Base-by-base conservation (phyloP, 2,329 filamentous ascomycete species). In the Scolecobasidium constrictum region DNA sequence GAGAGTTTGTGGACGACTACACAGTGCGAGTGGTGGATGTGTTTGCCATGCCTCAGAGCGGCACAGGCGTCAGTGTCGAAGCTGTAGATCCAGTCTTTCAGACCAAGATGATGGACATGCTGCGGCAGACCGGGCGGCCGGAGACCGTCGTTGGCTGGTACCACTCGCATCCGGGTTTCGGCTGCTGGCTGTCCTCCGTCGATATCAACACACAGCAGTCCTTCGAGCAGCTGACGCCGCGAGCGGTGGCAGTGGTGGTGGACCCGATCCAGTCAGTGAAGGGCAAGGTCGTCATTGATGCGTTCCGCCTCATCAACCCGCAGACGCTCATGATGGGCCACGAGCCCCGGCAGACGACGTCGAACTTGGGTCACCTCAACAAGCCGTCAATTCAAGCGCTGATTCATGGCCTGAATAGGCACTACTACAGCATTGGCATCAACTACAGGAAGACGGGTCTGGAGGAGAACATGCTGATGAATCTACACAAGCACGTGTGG, bases 91-190 rank as follows among this genome's bases (percentile, higher is more conserved):
- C 88, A 7, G 92, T 98, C 23, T 98, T 98, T 65, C 92, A 98
- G 70, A 95, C 87, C 57, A 98, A 95, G 75, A 98, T 98, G 92
- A 98, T 98, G 92, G 92, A 98, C 62, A 96, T 98, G 92, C 72
- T 98, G 61, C 77, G 85, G 58, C 92, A 98, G 72, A 98, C 92
- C 46, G 92, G 92, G 67, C 77, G 92, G 86, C 88, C 88, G 47
- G 92, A 98, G 65, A 90, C 88, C 1, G 92, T 98, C 45, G 92
- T 98, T 42, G 92, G 92, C 63, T 98, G 92, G 92, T 98, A 98
- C 67, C 92, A 98, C 68, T 96, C 92, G 50, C 92, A 98, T 75
- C 92, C 92, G 40, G 92, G 92, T 54, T 98, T 98, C 61, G 92
- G 92, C 55, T 98, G 92, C 74, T 98, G 92, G 92, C 79, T 98